Percentiles rank a stretch among this genome's conserved stretches.
Evolutionary conservation across 2,329 filamentous ascomycete species (phyloP).

Genomic region (Exophiala dermatitidis): DNA sequence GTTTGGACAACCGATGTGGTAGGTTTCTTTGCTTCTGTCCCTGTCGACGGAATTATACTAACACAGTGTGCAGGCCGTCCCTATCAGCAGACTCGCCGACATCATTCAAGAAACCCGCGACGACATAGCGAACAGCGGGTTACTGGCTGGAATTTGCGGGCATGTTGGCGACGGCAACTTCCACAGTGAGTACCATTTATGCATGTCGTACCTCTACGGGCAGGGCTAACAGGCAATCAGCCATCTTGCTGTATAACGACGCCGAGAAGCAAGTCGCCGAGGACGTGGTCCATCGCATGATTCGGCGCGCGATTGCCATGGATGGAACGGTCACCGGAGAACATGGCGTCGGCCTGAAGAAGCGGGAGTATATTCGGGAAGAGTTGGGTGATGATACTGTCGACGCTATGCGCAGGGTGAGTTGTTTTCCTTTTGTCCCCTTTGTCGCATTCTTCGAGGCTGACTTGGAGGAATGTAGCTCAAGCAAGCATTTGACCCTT

Average conservation of each 20-base stretch:
- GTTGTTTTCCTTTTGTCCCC: slow-evolving; percentile 24
- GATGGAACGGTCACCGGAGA: slow-evolving; percentile 67
- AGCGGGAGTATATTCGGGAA: slow-evolving; percentile 57
- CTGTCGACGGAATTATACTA: not conserved
- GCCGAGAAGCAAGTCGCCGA: slow-evolving; percentile 50
- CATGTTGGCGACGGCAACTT: slow-evolving; percentile 72
- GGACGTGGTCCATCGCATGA: slow-evolving; percentile 60
- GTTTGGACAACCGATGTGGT: slow-evolving; percentile 72
- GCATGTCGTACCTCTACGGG: not conserved
- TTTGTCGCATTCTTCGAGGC: slow-evolving; percentile 1
- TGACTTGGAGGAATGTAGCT: slow-evolving; percentile 37
- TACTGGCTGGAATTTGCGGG: slow-evolving; percentile 61
- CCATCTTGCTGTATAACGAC: slow-evolving; percentile 56
- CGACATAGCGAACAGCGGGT: slow-evolving; percentile 55
- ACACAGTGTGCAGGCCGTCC: slow-evolving; percentile 49
- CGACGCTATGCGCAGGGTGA: slow-evolving; percentile 57
- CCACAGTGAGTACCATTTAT: slow-evolving; percentile 44
- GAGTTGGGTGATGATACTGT: slow-evolving; percentile 56
- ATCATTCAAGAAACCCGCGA: slow-evolving; percentile 65
- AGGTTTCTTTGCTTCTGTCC: not conserved
- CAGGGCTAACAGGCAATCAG: slow-evolving; percentile 30
- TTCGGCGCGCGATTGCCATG: slow-evolving; percentile 61
- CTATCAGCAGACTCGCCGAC: slow-evolving; percentile 61
- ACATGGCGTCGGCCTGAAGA: slow-evolving; percentile 63
- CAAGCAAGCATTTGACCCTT: slow-evolving; percentile 59